phyloP scores from a whole-genome alignment of 1,284 basidiomycete species.

The Pseudozyma pruni region DNA sequence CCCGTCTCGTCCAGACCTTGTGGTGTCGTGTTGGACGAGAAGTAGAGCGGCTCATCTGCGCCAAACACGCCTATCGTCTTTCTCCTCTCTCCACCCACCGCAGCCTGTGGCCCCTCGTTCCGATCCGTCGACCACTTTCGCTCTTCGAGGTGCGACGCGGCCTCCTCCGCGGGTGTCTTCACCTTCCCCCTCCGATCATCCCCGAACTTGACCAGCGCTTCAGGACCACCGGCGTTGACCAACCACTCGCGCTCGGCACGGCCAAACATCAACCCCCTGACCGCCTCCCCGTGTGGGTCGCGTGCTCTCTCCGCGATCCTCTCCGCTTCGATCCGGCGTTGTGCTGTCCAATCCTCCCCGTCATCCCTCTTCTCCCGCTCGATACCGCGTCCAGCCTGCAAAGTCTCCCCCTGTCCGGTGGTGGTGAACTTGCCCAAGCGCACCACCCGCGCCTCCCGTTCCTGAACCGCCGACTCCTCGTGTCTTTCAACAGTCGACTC shows the following conservation, averaged over 20 bases:
- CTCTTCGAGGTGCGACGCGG: conserved; percentile 6
- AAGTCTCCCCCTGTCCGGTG: too few relatives aligned
- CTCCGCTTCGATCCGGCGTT: conserved; percentile 10
- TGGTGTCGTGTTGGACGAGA: conserved; percentile 22
- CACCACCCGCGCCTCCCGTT: not conserved
- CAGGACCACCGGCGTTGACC: conserved; percentile 28
- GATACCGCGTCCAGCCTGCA: too few relatives aligned
- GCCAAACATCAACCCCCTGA: conserved; percentile 35
- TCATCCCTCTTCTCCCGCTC: too few relatives aligned
- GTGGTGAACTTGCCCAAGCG: conserved; percentile 12
- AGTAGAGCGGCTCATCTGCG: conserved; percentile 22
- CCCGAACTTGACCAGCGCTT: conserved; percentile 22
- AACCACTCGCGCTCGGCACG: conserved; percentile 45
- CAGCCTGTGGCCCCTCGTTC: too few relatives aligned
- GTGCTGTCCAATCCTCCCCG: conserved; percentile 5
- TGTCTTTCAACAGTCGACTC: too few relatives aligned
- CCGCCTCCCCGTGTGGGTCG: conserved; percentile 39
- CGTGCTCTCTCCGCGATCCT: conserved; percentile 13
- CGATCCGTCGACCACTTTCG: not conserved
- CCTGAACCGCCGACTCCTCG: too few relatives aligned
- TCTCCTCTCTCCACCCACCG: not conserved
- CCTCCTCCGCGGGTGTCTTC: conserved; percentile 35
- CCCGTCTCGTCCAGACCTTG: not conserved
- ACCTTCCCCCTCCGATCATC: conserved; percentile 12
- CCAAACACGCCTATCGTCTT: conserved; percentile 13